A percentile compares a stretch with the other conserved stretches of the same genome.
phyloP scores from a whole-genome alignment of 108 stramenopile genomes.

The Cyclostephanos invisitatus region DNA sequence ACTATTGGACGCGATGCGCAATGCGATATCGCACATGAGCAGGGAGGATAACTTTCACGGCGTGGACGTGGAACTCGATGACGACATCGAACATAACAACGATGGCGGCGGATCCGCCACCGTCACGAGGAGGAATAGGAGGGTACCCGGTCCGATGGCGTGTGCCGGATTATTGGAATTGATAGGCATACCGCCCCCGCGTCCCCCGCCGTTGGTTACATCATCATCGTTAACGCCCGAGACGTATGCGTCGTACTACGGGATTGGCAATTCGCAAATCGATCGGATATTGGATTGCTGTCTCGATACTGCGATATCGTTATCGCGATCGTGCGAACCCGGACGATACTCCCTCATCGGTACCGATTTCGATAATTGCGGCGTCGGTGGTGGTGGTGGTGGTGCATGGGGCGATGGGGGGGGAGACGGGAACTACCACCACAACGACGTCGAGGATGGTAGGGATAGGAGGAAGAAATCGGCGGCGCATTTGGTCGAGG shows the following conservation, averaged over 20 bases:
- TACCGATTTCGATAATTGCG: constrained; percentile 25
- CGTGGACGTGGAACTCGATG: background rate
- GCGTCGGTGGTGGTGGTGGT: background rate
- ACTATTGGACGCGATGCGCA: constrained; percentile 22
- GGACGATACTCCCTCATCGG: constrained; percentile 32
- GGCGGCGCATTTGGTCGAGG: too few species aligned
- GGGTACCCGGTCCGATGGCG: constrained; percentile 29
- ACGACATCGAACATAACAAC: background rate
- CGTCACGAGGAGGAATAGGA: background rate
- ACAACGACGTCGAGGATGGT: background rate
- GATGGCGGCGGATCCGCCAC: too few species aligned
- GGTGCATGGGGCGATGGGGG: too few species aligned
- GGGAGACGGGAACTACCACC: background rate
- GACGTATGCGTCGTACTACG: background rate
- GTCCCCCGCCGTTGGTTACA: background rate
- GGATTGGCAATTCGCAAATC: constrained; percentile 39
- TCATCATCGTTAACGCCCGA: background rate
- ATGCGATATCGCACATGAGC: constrained; percentile 30
- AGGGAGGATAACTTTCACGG: constrained; percentile 11
- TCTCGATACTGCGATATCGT: constrained; percentile 20
- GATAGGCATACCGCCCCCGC: constrained; percentile 35
- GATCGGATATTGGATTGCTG: constrained; percentile 32
- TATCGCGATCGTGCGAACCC: constrained; percentile 33
- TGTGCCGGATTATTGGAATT: constrained; percentile 33
- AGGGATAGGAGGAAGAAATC: too few species aligned